Conservation (phyloP, 192 early-diverging fungal species). For the Mortierella claussenii region DNA sequence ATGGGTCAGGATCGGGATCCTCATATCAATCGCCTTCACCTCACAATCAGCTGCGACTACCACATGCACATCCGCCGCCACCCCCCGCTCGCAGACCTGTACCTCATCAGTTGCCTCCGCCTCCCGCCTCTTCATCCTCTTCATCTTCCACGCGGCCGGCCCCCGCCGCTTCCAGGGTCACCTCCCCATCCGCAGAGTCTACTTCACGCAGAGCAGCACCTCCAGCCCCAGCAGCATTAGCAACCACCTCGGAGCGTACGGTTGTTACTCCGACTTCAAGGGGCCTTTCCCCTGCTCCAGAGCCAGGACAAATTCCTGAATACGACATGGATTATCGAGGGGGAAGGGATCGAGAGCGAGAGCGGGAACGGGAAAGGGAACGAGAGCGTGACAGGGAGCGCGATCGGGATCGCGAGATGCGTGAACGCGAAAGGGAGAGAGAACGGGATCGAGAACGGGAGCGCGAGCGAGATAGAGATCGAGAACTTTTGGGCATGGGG, state of each 20-base stretch:
- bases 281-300: constrained; percentile 25
- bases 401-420: constrained; percentile 13
- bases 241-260: not conserved
- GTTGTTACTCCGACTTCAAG: not conserved
- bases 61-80: constrained; percentile 48
- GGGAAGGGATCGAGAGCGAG: constrained; percentile 28
- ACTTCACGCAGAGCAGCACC: constrained; percentile 7
- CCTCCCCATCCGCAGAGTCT: constrained; percentile 15
- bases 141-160: constrained; percentile 3
- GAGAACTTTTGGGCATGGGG: constrained; percentile 9
- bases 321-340: constrained; percentile 36
- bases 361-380: constrained; percentile 26
- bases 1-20: constrained; percentile 21
- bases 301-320: constrained; percentile 50
- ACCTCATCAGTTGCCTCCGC: constrained; percentile 38
- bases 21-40: constrained; percentile 49
- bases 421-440: constrained; percentile 26
- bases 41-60: constrained; percentile 47
- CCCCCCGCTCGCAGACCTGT: constrained; percentile 42
- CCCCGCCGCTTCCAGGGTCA: constrained; percentile 1
- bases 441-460: constrained; percentile 41
- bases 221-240: constrained; percentile 1
- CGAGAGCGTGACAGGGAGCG: constrained; percentile 18
- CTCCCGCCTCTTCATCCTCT: constrained; percentile 14
- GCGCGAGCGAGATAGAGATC: constrained; percentile 36